Conservation (phyloP, 192 early-diverging fungal genomes). For the Gigaspora rosea region DNA sequence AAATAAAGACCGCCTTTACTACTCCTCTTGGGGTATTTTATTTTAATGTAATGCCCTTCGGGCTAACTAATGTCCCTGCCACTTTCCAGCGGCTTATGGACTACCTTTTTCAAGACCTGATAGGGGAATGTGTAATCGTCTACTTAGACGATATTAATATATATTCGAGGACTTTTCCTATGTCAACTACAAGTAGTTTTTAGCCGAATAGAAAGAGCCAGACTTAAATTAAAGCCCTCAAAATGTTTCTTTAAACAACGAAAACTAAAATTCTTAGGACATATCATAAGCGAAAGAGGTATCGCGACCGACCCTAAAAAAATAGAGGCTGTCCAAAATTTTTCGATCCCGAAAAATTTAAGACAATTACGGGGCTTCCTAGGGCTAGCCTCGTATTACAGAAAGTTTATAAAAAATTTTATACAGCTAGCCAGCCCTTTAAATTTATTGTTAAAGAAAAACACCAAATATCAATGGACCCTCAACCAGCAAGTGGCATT, state of each 20-base stretch:
- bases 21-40: constrained; percentile 21
- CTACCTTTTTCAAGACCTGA: neutral
- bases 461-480: too few species aligned
- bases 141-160: constrained; percentile 42
- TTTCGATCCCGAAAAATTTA: too few species aligned
- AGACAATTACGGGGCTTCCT: too few species aligned
- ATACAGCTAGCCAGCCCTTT: too few species aligned
- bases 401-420: too few species aligned
- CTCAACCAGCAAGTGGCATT: too few species aligned
- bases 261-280: constrained; percentile 22
- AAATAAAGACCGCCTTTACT: constrained; percentile 22
- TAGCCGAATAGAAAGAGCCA: neutral
- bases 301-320: constrained; percentile 14
- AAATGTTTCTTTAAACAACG: constrained; percentile 17
- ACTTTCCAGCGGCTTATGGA: constrained; percentile 41
- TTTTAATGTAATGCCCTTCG: constrained; percentile 36
- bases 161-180: constrained; percentile 22
- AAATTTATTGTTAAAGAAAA: too few species aligned
- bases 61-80: constrained; percentile 30
- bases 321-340: neutral
- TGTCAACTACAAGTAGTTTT: too few species aligned
- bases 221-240: neutral
- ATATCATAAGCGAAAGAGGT: constrained; percentile 5
- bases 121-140: constrained; percentile 20
- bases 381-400: too few species aligned